Evolutionary conservation across 345 rosid genomes (phyloP), one percentile per base, ranked within the genome.

Genomic region (Alliaria petiolata): DNA sequence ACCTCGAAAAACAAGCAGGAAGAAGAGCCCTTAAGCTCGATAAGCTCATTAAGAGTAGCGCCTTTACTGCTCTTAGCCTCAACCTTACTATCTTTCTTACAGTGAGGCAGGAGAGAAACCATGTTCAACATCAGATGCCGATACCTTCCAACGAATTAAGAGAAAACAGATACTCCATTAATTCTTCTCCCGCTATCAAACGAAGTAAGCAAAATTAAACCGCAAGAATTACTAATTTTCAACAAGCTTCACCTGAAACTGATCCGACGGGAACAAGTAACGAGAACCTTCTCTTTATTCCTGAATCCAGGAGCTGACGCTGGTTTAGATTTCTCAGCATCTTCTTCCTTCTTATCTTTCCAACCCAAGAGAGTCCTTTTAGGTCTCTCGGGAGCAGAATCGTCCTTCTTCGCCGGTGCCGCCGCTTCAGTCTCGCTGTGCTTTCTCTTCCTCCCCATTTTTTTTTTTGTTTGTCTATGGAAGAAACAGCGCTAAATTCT

Each of bases 111-210:
- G 66, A 95, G 88, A 8, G 98, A 89, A 38, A 95, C 93, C 73
- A 95, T 69, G 81, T 95, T 91, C 85, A 95, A 61, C 98, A 95
- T 92, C 93, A 95, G 70, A 79, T 92, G 98, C 79, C 97, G 88
- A 67, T 85, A 95, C 92, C 98, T 95, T 73, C 13, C 25, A 14
- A 57, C 20, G 28, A 42, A 38, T 8, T 2, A 45, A 33, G 46
- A 16, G 13, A 16, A 13, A 45, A n/a, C 0, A 44, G 14, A n/a
- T n/a, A n/a, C n/a, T n/a, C n/a, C n/a, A n/a, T 50, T 8, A 65
- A 22, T 49, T 55, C 10, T 15, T 39, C 17, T 13, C 43, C 39
- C 39, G 34, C 65, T 52, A 44, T 13, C n/a, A n/a, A n/a, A n/a
- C n/a, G n/a, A n/a, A n/a, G n/a, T n/a, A 1, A 30, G 35, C 33